Base-by-base conservation (phyloP, 768 basidiomycete species). In the Galerina marginata region DNA sequence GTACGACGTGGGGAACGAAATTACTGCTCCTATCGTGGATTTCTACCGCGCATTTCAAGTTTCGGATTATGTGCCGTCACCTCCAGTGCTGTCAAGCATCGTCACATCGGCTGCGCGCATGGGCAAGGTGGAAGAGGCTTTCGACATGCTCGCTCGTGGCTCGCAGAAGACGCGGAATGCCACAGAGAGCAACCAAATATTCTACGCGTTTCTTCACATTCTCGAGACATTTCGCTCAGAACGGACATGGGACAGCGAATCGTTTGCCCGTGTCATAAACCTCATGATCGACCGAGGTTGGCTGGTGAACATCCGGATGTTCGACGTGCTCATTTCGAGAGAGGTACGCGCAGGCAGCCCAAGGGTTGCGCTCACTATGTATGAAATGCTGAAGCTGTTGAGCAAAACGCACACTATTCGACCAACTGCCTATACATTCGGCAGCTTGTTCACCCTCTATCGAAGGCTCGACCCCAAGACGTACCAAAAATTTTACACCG, bases 291-390 rank as follows among this genome's bases (percentile, higher is more conserved):
- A 72, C 16, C 71, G 76, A 1, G 75, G 75, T 3, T 71, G 81
- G 11, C 43, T 67, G 2, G 77, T 79, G 0, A 74, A 82, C 54
- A 71, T 76, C 9, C 65, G 65, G 43, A 62, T 85, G n/a, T 79
- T 85, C 71, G 85, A 86, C 56, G 60, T 77, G 7, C 76, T 87
- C 61, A 77, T 87, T 12, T 71, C 77, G 6, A 70, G 72, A 14
- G 77, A 82, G 56, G 65, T 66, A n/a, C 66, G 74, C 11, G 68
- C 67, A 1, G 56, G 68, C 11, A 72, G 73, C 5, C 69, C 75
- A 49, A 65, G 62, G 4, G 71, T 74, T 15, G 81, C 79, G 6
- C 81, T 85, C 60, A 65, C 72, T 2, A 69, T 85, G 4, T 87
- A 85, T 63, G 65, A 65, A 7, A 54, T 77, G 20, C 66, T 87